Evolutionary conservation across 1,139 yeast species (phyloP), one percentile per base, ranked within the genome.

Genomic region (Debaryomyces singareniensis): DNA sequence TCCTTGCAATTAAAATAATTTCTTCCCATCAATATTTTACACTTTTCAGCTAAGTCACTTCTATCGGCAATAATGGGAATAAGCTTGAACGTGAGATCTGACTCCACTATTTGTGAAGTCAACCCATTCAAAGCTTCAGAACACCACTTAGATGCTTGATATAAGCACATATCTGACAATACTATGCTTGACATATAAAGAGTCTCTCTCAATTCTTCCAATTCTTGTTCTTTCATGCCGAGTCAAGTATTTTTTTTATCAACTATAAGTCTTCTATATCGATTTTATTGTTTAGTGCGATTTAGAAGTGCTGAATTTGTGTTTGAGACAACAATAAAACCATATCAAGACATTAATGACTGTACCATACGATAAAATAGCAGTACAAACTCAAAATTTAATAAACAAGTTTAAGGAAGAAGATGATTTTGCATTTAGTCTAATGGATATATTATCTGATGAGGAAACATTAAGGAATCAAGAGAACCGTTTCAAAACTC

Each of bases 1-100:
- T 91, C 98, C 44, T 83, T 80, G 47, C 89, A 77, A 45, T 77
- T 81, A 59, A 91, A 86, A 45, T 83, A 80, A 0, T 85, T 53
- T 35, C 77, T 75, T 1, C 94, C 96, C 16, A 86, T 58, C 9
- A 75, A 44, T 25, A 78, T 54, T 36, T 55, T 54, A 31, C 68
- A 69, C 29, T 49, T 54, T 21, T 58, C 58, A 25, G 53, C 49
- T 22, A 47, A 53, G 11, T 39, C 36, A 3, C 38, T 28, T 25
- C 75, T 81, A 10, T 59, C 45, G 7, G 35, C 32, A 10, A 37
- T 41, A 9, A 35, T 31, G 2, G 34, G 21, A 4, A 51, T 43
- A 29, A 32, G 37, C 15, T 40, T 39, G 13, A 40, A 33, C 9
- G 47, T 33, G n/a, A 24, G 13, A 4, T 16, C 9, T 9, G 20